Percentiles rank a stretch among this genome's conserved stretches.
Evolutionary conservation across 1,284 basidiomycete genomes (phyloP).

Genomic region (Malassezia furfur): DNA sequence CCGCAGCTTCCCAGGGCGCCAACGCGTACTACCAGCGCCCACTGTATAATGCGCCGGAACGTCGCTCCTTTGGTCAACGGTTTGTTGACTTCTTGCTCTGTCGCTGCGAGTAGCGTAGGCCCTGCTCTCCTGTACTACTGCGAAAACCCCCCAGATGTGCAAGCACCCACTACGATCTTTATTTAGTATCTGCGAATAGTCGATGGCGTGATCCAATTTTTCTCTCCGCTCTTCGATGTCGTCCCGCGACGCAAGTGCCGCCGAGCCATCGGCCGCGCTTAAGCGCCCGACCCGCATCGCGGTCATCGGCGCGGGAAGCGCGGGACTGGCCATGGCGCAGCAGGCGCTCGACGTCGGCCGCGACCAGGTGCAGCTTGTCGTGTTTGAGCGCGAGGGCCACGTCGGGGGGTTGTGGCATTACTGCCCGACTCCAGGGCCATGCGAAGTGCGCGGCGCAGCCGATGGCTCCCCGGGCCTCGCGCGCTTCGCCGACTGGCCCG

Average conservation of each 20-base stretch:
- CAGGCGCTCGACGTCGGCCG: slow-evolving; percentile 38
- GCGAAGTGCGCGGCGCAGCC: slow-evolving; percentile 38
- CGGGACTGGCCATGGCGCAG: slow-evolving; percentile 45
- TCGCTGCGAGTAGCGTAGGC: slow-evolving; percentile 7
- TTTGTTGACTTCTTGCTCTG: slow-evolving; percentile 19
- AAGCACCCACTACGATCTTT: not conserved
- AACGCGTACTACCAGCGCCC: slow-evolving; percentile 1
- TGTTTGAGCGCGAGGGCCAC: slow-evolving; percentile 27
- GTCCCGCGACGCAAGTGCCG: not conserved
- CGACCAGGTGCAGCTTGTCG: slow-evolving; percentile 4
- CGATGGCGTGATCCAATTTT: not conserved
- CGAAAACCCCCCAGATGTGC: not conserved
- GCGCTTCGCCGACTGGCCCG: slow-evolving; percentile 5
- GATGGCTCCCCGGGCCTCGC: slow-evolving; percentile 1
- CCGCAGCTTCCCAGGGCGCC: not conserved
- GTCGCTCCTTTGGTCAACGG: slow-evolving; percentile 15
- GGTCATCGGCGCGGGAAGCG: slow-evolving; percentile 10
- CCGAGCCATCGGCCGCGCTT: not conserved
- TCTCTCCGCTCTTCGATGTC: no score
- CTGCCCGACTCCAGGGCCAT: slow-evolving; percentile 24
- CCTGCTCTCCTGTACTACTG: not conserved
- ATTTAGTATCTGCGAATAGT: not conserved
- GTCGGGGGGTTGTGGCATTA: slow-evolving; percentile 34
- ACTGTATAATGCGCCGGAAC: slow-evolving; percentile 1
- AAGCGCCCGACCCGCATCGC: slow-evolving; percentile 1